Base-by-base conservation (phyloP, 208 protist genomes). In the Leishmania aethiopica region DNA sequence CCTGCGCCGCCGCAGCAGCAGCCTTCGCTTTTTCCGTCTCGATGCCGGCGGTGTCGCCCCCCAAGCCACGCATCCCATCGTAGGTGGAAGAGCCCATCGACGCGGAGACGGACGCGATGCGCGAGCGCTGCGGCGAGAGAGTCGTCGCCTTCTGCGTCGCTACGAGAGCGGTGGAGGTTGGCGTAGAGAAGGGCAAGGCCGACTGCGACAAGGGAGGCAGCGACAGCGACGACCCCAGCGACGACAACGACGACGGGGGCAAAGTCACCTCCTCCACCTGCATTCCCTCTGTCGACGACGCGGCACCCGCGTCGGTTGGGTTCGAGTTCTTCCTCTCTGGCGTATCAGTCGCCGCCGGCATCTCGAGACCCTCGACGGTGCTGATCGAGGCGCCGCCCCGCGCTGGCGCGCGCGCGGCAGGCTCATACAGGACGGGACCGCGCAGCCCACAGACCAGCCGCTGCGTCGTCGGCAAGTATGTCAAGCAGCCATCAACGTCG, bases 381-480 rank as follows among this genome's bases (percentile, higher is more conserved):
- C 19, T 40, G 22, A 32, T 6, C 7, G 57, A 25, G 55, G 37
- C 5, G 57, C 40, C 37, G 19, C 40, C 45, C 57, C 35, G 53
- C 37, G 37, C 19, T 10, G 75, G 40, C 5, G 57, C 75, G 7
- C 55, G 70, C 19, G 42, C 40, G 0, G 64, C 75, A 1, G 88
- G 88, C 53, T 93, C 87, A 78, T 96, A 97, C 79, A 97, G 70
- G 10, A 97, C 79, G 11, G 89, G 88, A 3, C 90, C 87, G 10
- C 94, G 92, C 66, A 97, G 87, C 73, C 85, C 90, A 73, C 90
- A 93, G 37, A 97, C 89, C 32, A 97, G 77, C 28, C 84, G 89
- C 72, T 82, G 82, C 47, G 75, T 47, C 47, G 80, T 60, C 2
- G 91, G 91, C 77, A 92, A 75, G 84, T 88, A 96, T 11, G 87